A percentile compares a stretch with the other conserved stretches of the same genome.
phyloP scores from a whole-genome alignment of 75 land plant species.

The Sequoiadendron giganteum region DNA sequence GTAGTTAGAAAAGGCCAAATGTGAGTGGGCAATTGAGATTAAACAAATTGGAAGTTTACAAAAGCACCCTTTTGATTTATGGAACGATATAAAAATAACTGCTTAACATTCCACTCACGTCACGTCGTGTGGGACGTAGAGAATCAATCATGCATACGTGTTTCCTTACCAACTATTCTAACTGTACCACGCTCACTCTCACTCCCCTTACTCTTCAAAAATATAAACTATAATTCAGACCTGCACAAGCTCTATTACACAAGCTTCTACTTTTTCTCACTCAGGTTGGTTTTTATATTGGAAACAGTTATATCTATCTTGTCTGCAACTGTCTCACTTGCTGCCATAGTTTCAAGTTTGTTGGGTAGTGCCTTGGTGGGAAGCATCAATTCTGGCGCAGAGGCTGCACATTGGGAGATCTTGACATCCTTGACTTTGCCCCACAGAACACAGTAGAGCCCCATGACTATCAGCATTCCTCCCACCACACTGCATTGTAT shows the following conservation, averaged over 20 bases:
- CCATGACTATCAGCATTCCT: conserved; percentile 2
- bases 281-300: background rate
- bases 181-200: background rate
- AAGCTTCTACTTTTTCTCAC: background rate
- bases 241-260: background rate
- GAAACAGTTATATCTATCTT: background rate
- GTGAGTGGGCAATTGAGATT: no score
- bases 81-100: background rate
- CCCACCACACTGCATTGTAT: background rate
- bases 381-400: background rate
- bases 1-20: no score
- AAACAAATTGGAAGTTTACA: background rate
- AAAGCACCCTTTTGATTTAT: background rate
- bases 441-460: conserved; percentile 5
- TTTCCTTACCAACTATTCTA: background rate
- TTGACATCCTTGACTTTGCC: conserved; percentile 6
- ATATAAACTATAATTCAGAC: no score
- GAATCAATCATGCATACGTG: background rate
- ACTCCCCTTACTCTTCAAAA: background rate
- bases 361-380: background rate
- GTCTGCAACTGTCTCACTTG: background rate
- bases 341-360: background rate
- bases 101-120: background rate
- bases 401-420: background rate
- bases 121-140: background rate